Evolutionary conservation across 768 basidiomycete species (phyloP), one percentile per base, ranked within the genome.

Genomic region (Termitomyces sp.): DNA sequence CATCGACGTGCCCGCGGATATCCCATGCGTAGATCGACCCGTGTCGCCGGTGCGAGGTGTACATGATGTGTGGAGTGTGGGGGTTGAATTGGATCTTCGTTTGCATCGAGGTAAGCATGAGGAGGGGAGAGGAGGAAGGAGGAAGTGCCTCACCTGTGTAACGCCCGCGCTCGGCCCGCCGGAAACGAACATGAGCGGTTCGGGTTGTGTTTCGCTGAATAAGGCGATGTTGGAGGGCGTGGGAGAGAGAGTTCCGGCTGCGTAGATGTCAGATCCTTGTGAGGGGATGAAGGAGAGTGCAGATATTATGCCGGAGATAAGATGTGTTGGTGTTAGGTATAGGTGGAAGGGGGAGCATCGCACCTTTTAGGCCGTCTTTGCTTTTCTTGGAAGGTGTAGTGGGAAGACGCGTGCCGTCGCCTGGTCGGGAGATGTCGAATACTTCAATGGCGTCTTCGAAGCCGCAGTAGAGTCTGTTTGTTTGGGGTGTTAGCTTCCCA

Each of bases 311-410:
- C n/a, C n/a, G n/a, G n/a, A n/a, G n/a, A n/a, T n/a, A n/a, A n/a
- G n/a, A n/a, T n/a, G n/a, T n/a, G n/a, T n/a, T n/a, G n/a, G n/a
- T n/a, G n/a, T n/a, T n/a, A n/a, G n/a, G n/a, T n/a, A n/a, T n/a
- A n/a, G n/a, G n/a, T n/a, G n/a, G n/a, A n/a, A n/a, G n/a, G n/a
- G n/a, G n/a, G n/a, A n/a, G n/a, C n/a, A 6, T 28, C 22, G 42
- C 62, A 89, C 94, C 96, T 81, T 94, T 96, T 49, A 97, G 79
- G 0, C 95, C 95, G 55, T 91, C 87, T 66, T 86, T 88, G 62
- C 69, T 69, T 48, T 69, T 69, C 38, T 65, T 69, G 3, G 67
- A 69, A 39, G 67, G 69, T 7, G 69, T 68, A 3, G 69, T 69
- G 4, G 64, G 59, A n/a, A 69, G 59, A 13, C 69, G 67, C 1